Base-by-base conservation (phyloP, 2,329 filamentous ascomycete species). In the Thelonectria discophora region DNA sequence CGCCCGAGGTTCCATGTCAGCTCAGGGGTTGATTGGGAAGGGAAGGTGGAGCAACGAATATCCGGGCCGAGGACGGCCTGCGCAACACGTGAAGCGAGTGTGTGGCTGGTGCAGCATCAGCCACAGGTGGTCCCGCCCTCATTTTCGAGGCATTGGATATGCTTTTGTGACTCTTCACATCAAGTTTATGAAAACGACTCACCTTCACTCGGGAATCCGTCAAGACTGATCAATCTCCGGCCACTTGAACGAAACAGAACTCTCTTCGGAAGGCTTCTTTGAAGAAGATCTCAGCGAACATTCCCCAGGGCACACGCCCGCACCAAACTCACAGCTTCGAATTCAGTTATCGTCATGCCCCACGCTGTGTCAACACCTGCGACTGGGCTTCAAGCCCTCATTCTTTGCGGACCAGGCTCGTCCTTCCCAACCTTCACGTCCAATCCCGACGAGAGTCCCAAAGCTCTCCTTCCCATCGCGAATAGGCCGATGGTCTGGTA, bases 401-500 rank as follows among this genome's bases (percentile, higher is more conserved):
- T 95, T 60, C 84, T 95, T 51, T 95, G 92, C 74, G 92, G 92
- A 3, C 92, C 92, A 21, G 92, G 92, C 56, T 91, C 90, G 9
- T 93, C 90, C 0, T 90, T 95, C 68, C 88, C 90, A 47, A 94
- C 92, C 1, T 94, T 95, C 75, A 94, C 91, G 2, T 89, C 90
- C 3, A 92, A 89, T 64, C 90, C 91, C 5, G 88, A 90, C 77
- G 90, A 94, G 73, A 89, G 91, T 63, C 91, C 92, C 10, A 95
- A 95, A 78, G 91, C 92, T 10, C 84, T 95, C 20, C 79, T 95
- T 8, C 92, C 92, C 6, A 90, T 95, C 62, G 92, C 92, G 37
- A 95, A 95, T 75, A 80, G 92, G 68, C 92, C 92, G 1, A 95
- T 95, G 92, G 89, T 95, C 47, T 94, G 92, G 90, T 95, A 95